These are phyloP conservation scores for Phaeosphaeriaceae sp. DNA, from an alignment of 2,329 filamentous ascomycete genomes.

Conservation along the genomic window DNA sequence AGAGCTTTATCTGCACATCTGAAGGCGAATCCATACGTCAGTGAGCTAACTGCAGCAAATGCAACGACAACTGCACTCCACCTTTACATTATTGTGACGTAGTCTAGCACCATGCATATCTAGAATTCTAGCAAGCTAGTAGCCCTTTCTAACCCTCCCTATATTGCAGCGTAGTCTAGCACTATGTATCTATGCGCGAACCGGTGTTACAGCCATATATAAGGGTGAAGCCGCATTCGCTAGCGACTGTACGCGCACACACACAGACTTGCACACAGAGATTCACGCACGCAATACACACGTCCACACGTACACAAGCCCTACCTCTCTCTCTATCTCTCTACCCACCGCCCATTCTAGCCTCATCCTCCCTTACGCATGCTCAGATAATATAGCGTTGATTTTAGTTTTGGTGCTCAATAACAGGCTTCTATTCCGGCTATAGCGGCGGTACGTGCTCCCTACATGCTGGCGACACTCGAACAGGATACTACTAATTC, in stretches of 20 bases:
- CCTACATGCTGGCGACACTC: constrained; percentile 4
- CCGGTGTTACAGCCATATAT: too few relatives aligned
- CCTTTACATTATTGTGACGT: too few relatives aligned
- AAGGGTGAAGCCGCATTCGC: too few relatives aligned
- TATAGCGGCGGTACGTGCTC: constrained; percentile 6
- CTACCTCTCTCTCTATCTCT: constrained; percentile 1
- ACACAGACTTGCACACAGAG: constrained; percentile 4
- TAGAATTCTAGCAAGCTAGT: too few relatives aligned
- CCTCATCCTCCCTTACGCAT: constrained; percentile 2
- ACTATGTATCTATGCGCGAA: too few relatives aligned
- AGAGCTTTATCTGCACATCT: constrained; percentile 7
- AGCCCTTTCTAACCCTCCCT: too few relatives aligned
- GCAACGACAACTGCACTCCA: constrained; percentile 3
- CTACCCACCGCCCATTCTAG: constrained; percentile 1
- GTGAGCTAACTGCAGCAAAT: constrained; percentile 8
- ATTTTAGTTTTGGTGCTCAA: constrained; percentile 9
- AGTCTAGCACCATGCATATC: constrained; percentile 7
- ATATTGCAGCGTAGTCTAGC: too few relatives aligned
- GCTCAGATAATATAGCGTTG: not conserved
- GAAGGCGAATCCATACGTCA: constrained; percentile 6
- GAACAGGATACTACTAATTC: constrained; percentile 3
- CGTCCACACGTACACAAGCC: constrained; percentile 2
- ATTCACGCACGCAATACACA: constrained; percentile 1
- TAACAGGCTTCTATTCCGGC: constrained; percentile 8
- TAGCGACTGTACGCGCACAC: too few relatives aligned